Base-by-base conservation (phyloP, 805 yeast species). In the Priceomyces haplophilus region DNA sequence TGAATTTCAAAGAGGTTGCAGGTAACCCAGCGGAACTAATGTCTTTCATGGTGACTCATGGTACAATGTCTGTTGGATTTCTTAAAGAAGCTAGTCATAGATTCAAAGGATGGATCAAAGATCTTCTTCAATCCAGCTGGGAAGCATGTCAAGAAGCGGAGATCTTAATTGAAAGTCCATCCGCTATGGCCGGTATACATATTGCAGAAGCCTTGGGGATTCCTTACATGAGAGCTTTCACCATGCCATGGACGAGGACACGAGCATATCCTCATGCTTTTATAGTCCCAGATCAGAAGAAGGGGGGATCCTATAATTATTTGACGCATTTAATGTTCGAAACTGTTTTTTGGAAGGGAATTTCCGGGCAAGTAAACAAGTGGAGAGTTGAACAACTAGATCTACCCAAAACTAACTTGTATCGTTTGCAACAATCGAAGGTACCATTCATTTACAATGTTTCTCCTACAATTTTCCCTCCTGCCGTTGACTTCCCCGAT, bases 231-330 rank as follows among this genome's bases (percentile, higher is more conserved):
- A 73, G 97, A 54, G 97, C 97, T 0, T 91, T 91, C 59, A 91
- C 98, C 0, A 91, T 91, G 98, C 98, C 98, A 0, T 91, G 98
- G 98, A 88, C 97, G 0, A 68, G 96, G 47, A 90, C 98, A 0
- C 74, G 95, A 51, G 95, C 97, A 0, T 91, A 91, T 58, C 97
- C 97, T 1, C 97, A 91, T 69, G 97, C 98, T 0, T 89, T 91
- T 50, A 80, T 90, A 58, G 96, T 88, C 6, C 97, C 98, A 0
- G 97, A 89, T 46, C 95, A 87, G 62, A 88, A 85, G 57, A 77
- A 85, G 59, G 97, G 97, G 8, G 97, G 97, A 2, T 84, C 90
- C 7, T 91, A 91, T 64, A 91, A 91, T 58, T 87, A 88, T 56
- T 71, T 91, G 66, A 89, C 97, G 0, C 96, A 91, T 64, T 91